phyloP scores from a whole-genome alignment of 2,329 filamentous ascomycete genomes.

The Fusarium proliferatum region DNA sequence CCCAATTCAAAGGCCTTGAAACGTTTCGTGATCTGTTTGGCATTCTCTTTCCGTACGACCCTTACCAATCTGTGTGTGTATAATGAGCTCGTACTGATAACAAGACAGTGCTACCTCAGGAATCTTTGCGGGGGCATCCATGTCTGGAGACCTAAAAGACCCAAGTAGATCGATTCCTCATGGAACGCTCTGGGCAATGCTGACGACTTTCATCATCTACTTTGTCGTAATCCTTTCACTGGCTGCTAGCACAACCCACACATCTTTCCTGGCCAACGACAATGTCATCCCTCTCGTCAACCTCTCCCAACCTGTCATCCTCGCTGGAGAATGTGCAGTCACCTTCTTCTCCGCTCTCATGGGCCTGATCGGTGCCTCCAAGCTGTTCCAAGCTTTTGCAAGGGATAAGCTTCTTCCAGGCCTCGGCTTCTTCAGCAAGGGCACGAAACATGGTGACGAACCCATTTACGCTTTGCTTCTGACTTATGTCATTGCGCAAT shows the following conservation, averaged over 20 bases:
- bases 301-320: slow-evolving; percentile 76
- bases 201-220: slow-evolving; percentile 81
- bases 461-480: slow-evolving; percentile 80
- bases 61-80: background rate
- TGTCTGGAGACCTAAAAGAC: slow-evolving; percentile 87
- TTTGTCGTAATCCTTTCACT: slow-evolving; percentile 81
- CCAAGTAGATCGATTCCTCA: slow-evolving; percentile 87
- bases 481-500: slow-evolving; percentile 79
- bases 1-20: slow-evolving; percentile 69
- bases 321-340: slow-evolving; percentile 85
- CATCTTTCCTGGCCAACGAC: slow-evolving; percentile 77
- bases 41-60: slow-evolving; percentile 76
- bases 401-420: slow-evolving; percentile 83
- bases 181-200: slow-evolving; percentile 83
- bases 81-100: background rate
- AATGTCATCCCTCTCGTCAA: slow-evolving; percentile 88
- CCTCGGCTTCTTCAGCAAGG: slow-evolving; percentile 77
- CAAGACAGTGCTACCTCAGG: slow-evolving; percentile 59
- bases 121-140: slow-evolving; percentile 80
- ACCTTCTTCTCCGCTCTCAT: slow-evolving; percentile 88
- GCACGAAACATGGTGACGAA: slow-evolving; percentile 77
- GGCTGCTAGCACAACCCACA: slow-evolving; percentile 78
- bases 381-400: slow-evolving; percentile 84
- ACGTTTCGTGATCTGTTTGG: slow-evolving; percentile 87
- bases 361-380: slow-evolving; percentile 87